A percentile compares a stretch with the other conserved stretches of the same genome.
These are phyloP conservation scores for Xylariaceae sp. DNA, from an alignment of 2,329 filamentous ascomycete species.

Conservation along the genomic window DNA sequence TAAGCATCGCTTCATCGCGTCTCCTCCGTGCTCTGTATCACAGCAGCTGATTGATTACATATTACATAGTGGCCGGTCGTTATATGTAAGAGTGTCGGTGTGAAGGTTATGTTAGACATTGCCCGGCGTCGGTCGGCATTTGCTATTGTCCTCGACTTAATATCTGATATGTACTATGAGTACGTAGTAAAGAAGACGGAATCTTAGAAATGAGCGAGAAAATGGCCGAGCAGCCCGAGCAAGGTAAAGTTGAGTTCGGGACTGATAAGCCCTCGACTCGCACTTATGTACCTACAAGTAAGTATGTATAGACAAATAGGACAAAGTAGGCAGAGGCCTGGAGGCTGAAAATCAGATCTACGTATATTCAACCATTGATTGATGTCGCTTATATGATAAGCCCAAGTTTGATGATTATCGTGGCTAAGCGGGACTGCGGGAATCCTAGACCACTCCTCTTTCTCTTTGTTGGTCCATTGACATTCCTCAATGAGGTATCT, in stretches of 20 bases:
- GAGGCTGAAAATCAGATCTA: neutral
- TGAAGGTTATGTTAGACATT: neutral
- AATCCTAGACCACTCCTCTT: neutral
- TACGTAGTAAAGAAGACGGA: neutral
- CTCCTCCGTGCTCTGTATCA: neutral
- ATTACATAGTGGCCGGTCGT: neutral
- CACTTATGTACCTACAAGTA: too few species aligned
- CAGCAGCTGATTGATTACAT: neutral
- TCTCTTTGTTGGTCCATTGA: neutral
- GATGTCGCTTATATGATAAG: neutral
- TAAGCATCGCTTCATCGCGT: too few species aligned
- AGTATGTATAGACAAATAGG: neutral
- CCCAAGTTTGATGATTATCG: neutral
- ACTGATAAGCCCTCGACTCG: neutral
- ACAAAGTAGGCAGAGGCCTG: neutral
- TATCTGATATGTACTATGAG: too few species aligned
- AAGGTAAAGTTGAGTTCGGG: slow-evolving; percentile 8
- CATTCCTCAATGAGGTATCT: slow-evolving; percentile 4
- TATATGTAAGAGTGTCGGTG: neutral
- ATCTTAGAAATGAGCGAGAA: neutral
- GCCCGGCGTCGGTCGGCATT: neutral
- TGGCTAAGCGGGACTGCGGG: neutral
- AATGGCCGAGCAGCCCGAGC: neutral
- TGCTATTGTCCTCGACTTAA: neutral
- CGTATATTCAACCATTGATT: too few species aligned